Evolutionary conservation across 2,329 filamentous ascomycete species (phyloP).

Genomic region (Zymoseptoria passerinii): DNA sequence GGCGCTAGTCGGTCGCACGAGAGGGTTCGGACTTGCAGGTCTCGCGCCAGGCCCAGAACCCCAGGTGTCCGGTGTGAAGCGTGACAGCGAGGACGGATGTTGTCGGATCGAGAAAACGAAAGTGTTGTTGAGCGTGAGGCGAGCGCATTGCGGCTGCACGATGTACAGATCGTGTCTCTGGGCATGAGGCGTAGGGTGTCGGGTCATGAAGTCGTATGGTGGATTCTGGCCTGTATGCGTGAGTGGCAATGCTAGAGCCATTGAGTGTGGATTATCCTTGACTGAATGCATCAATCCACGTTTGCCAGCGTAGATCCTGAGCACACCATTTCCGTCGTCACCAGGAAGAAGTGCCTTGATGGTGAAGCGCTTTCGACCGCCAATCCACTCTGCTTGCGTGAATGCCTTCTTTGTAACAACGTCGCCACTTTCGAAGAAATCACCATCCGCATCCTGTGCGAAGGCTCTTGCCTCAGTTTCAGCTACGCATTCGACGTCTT

Average conservation of each 20-base stretch:
- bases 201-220: constrained; percentile 81
- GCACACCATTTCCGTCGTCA: constrained; percentile 77
- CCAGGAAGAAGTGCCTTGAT: constrained; percentile 86
- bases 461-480: constrained; percentile 83
- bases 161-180: constrained; percentile 95
- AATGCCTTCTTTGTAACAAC: constrained; percentile 76
- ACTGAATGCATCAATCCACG: constrained; percentile 95
- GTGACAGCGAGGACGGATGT: constrained; percentile 60
- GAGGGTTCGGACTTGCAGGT: constrained; percentile 44
- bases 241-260: constrained; percentile 84
- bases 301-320: constrained; percentile 91
- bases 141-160: constrained; percentile 85
- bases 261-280: constrained; percentile 86
- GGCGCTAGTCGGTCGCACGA: constrained; percentile 48
- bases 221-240: constrained; percentile 88
- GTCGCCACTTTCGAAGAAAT: constrained; percentile 88
- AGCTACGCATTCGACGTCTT: constrained; percentile 83
- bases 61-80: constrained; percentile 33
- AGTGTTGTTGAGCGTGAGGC: constrained; percentile 87
- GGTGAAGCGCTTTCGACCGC: constrained; percentile 80
- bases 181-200: constrained; percentile 95
- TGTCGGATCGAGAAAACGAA: constrained; percentile 96
- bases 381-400: constrained; percentile 85
- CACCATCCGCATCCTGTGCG: constrained; percentile 75
- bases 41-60: constrained; percentile 32